Conservation (phyloP, 371 early-diverging fungal species). For the Zopfochytrium polystomum region DNA sequence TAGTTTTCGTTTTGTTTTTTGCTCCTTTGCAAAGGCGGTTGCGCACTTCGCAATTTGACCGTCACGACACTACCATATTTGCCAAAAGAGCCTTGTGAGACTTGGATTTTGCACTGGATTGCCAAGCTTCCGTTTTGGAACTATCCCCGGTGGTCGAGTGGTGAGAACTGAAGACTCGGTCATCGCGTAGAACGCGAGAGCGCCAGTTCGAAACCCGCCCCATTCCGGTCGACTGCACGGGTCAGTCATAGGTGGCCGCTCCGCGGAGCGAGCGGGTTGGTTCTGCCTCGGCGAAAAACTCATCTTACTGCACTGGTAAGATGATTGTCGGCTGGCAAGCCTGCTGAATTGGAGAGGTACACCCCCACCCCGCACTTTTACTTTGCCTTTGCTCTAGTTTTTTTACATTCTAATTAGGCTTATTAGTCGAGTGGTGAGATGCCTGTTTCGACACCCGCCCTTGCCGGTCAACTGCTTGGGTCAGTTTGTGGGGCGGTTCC, state of each 20-base stretch:
- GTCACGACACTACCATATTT: too few relatives aligned
- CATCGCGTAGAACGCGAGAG: not conserved
- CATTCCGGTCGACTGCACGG: not conserved
- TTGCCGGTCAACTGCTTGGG: not conserved
- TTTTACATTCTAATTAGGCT: not conserved
- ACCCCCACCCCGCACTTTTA: not conserved
- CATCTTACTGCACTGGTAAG: not conserved
- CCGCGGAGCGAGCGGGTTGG: not conserved
- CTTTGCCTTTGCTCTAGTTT: not conserved
- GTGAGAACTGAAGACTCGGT: too few relatives aligned
- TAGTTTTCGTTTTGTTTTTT: too few relatives aligned
- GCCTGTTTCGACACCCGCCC: not conserved
- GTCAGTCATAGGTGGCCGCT: not conserved
- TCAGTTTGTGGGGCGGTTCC: too few relatives aligned
- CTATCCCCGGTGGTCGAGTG: too few relatives aligned
- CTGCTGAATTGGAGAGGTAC: not conserved
- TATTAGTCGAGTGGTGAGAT: not conserved
- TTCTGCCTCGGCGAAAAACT: not conserved
- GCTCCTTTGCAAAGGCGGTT: too few relatives aligned
- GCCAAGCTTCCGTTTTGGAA: too few relatives aligned
- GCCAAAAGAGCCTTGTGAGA: too few relatives aligned
- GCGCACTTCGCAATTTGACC: too few relatives aligned
- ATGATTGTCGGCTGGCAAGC: not conserved
- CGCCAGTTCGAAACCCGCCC: not conserved
- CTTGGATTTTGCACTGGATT: too few relatives aligned